Conservation (phyloP, 495 filamentous ascomycete species). For the Lasiosphaeris hirsuta region DNA sequence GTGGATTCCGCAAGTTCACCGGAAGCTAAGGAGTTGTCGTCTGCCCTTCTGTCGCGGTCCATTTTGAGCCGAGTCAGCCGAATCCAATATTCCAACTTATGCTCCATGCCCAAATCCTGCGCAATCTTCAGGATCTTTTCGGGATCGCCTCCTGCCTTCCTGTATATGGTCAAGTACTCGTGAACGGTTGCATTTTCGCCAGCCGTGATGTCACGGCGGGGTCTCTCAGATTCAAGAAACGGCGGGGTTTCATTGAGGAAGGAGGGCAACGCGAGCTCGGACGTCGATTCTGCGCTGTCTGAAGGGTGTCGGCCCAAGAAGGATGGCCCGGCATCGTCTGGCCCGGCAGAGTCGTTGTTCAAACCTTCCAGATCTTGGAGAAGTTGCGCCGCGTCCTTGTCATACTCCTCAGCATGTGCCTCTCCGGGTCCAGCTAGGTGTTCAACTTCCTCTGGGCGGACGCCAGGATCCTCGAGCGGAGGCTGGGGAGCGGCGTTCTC, state of each 20-base stretch:
- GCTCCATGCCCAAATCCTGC: slow-evolving; percentile 55
- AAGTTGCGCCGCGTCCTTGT: too few species aligned
- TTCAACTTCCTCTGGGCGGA: slow-evolving; percentile 1
- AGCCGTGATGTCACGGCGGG: not conserved
- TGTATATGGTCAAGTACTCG: slow-evolving; percentile 50
- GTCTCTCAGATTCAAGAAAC: not conserved
- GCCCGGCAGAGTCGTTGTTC: too few species aligned
- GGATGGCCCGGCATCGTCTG: too few species aligned
- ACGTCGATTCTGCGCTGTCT: too few species aligned
- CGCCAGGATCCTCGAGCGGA: slow-evolving; percentile 20
- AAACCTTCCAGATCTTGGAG: too few species aligned
- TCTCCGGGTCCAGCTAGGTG: slow-evolving; percentile 14
- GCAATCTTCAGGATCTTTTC: slow-evolving; percentile 60
- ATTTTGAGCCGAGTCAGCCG: slow-evolving; percentile 32
- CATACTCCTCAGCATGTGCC: slow-evolving; percentile 4
- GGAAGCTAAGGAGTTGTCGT: slow-evolving; percentile 1
- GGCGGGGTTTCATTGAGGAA: too few species aligned
- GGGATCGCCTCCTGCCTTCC: slow-evolving; percentile 55
- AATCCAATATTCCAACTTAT: slow-evolving; percentile 54
- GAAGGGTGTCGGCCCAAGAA: too few species aligned
- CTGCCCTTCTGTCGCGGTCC: slow-evolving; percentile 7
- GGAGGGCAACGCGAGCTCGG: too few species aligned
- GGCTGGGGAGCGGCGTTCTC: slow-evolving; percentile 50
- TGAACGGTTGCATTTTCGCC: slow-evolving; percentile 27
- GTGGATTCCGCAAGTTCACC: not conserved